These are phyloP conservation scores for Emericellopsis terricola DNA, from an alignment of 495 filamentous ascomycete genomes.

Conservation along the genomic window DNA sequence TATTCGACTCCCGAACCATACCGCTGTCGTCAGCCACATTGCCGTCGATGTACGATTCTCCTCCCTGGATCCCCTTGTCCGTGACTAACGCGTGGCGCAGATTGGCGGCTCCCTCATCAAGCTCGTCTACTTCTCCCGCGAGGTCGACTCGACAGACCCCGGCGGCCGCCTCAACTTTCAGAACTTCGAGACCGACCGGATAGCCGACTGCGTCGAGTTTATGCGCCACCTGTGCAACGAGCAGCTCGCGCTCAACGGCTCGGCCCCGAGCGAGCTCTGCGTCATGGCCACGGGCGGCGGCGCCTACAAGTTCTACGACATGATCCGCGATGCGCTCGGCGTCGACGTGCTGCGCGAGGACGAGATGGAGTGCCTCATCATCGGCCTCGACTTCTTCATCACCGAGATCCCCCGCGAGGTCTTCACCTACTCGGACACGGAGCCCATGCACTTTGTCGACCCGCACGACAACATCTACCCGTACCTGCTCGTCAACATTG, in stretches of 20 bases:
- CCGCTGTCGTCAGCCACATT: slow-evolving; percentile 81
- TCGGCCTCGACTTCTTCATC: slow-evolving; percentile 96
- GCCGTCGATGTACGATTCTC: slow-evolving; percentile 80
- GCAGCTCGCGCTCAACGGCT: slow-evolving; percentile 55
- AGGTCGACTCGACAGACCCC: slow-evolving; percentile 55
- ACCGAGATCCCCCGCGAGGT: slow-evolving; percentile 92
- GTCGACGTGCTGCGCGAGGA: slow-evolving; percentile 85
- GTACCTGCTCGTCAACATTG: slow-evolving; percentile 95
- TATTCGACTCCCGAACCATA: slow-evolving; percentile 91
- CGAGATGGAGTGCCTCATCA: slow-evolving; percentile 97
- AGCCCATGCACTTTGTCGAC: slow-evolving; percentile 72
- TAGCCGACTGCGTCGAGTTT: slow-evolving; percentile 80
- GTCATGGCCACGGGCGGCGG: slow-evolving; percentile 93
- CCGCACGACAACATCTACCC: slow-evolving; percentile 66
- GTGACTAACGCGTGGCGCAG: slow-evolving; percentile 22
- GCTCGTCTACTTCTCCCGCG: slow-evolving; percentile 89
- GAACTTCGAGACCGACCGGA: slow-evolving; percentile 85
- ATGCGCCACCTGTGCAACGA: slow-evolving; percentile 68
- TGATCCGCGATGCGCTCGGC: slow-evolving; percentile 58
- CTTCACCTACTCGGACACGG: slow-evolving; percentile 79
- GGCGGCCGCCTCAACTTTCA: slow-evolving; percentile 88
- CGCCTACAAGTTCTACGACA: slow-evolving; percentile 89
- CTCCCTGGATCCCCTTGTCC: slow-evolving; percentile 5
- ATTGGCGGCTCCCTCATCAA: slow-evolving; percentile 93
- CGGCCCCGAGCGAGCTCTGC: slow-evolving; percentile 44